A percentile compares a stretch with the other conserved stretches of the same genome.
Conservation (phyloP, 106 monocot species). For the Platanthera zijinensis region DNA sequence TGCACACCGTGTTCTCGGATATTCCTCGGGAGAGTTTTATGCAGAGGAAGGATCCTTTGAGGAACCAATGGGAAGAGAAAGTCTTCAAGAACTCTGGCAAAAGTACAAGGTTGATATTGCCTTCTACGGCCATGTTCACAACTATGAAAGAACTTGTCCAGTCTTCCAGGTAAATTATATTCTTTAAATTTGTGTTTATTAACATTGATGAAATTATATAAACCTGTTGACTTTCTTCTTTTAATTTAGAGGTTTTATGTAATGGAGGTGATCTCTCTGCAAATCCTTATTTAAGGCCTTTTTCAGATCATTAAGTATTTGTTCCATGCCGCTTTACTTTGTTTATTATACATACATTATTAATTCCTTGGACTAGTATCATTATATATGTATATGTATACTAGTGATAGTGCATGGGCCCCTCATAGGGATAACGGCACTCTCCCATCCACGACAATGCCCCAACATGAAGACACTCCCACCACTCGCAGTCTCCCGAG, state of each 20-base stretch:
- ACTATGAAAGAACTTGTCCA: slow-evolving; percentile 93
- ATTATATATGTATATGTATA: too few relatives aligned
- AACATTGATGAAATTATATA: background rate
- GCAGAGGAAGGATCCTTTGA: slow-evolving; percentile 53
- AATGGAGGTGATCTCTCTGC: too few relatives aligned
- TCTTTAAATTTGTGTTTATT: background rate
- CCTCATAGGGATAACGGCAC: too few relatives aligned
- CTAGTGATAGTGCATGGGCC: too few relatives aligned
- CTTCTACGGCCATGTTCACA: slow-evolving; percentile 83
- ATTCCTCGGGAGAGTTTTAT: slow-evolving; percentile 55
- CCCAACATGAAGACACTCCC: too few relatives aligned
- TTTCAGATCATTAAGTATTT: too few relatives aligned
- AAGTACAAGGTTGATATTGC: slow-evolving; percentile 87
- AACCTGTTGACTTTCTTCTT: background rate
- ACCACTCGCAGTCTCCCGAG: too few relatives aligned
- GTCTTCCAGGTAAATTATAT: slow-evolving; percentile 58
- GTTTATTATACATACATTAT: too few relatives aligned
- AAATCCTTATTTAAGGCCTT: too few relatives aligned
- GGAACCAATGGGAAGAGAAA: slow-evolving; percentile 95
- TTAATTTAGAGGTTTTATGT: background rate
- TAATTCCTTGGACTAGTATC: too few relatives aligned
- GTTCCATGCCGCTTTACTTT: too few relatives aligned
- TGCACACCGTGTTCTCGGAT: slow-evolving; percentile 16
- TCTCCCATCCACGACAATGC: too few relatives aligned
- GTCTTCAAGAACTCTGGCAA: slow-evolving; percentile 87